Conservation (phyloP, 2,329 filamentous ascomycete genomes). For the Aspergillaceae sp. region DNA sequence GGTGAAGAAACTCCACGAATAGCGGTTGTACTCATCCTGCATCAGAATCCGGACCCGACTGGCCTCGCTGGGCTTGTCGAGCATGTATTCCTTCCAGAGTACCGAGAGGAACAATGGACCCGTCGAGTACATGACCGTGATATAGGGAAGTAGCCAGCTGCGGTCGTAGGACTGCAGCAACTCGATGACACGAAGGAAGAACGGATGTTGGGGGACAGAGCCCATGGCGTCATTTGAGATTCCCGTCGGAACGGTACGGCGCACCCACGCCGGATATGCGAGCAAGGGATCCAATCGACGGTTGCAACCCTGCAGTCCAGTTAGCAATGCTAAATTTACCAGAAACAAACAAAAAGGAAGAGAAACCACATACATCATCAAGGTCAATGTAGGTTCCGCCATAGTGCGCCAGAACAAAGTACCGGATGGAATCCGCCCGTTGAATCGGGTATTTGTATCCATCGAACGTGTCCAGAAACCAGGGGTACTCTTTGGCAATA, state of each 20-base stretch:
- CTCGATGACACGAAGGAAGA: constrained; percentile 63
- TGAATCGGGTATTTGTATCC: constrained; percentile 67
- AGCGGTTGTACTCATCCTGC: constrained; percentile 60
- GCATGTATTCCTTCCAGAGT: constrained; percentile 66
- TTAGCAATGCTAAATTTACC: not conserved
- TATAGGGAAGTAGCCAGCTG: constrained; percentile 62
- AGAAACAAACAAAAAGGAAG: not conserved
- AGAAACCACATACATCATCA: constrained; percentile 49
- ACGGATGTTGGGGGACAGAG: constrained; percentile 61
- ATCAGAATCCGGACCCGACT: constrained; percentile 59
- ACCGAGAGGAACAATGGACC: constrained; percentile 69
- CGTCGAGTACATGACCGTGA: constrained; percentile 71
- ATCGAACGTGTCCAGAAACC: constrained; percentile 68
- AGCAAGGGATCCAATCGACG: constrained; percentile 60
- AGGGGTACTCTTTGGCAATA: constrained; percentile 64
- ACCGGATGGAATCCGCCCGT: constrained; percentile 68
- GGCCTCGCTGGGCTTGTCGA: constrained; percentile 33
- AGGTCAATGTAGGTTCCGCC: constrained; percentile 76
- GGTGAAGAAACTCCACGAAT: constrained; percentile 64
- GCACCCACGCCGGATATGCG: constrained; percentile 60
- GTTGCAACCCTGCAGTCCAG: constrained; percentile 51
- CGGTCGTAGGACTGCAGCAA: constrained; percentile 59
- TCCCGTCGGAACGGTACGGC: constrained; percentile 64
- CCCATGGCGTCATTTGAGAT: constrained; percentile 79
- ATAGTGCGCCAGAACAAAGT: constrained; percentile 68